A percentile compares a stretch with the other conserved stretches of the same genome.
Conservation (phyloP, 495 filamentous ascomycete species). For the Aspergillus conjunctus region DNA sequence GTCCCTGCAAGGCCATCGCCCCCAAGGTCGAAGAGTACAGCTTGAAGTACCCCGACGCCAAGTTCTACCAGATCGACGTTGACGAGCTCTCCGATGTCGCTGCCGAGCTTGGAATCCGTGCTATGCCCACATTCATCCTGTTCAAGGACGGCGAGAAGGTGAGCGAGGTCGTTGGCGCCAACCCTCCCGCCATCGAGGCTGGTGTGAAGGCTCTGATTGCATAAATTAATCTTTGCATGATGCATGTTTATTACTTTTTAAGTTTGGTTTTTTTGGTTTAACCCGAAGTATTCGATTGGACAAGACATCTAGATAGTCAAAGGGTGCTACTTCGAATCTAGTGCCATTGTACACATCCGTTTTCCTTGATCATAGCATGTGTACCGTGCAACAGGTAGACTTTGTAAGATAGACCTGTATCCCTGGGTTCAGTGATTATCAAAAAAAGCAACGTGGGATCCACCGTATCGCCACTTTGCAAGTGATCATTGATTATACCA, state of each 20-base stretch:
- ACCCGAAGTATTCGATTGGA: no score
- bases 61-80: slow-evolving; percentile 93
- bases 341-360: no score
- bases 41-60: slow-evolving; percentile 53
- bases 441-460: no score
- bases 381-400: no score
- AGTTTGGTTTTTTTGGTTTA: neutral
- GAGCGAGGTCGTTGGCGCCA: slow-evolving; percentile 79
- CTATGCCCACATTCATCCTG: slow-evolving; percentile 92
- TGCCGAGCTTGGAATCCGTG: slow-evolving; percentile 78
- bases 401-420: no score
- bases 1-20: slow-evolving; percentile 90
- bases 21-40: slow-evolving; percentile 69
- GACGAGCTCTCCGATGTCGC: slow-evolving; percentile 78
- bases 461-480: no score
- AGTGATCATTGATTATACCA: no score
- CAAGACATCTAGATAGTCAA: neutral
- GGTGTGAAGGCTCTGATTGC: slow-evolving; percentile 44
- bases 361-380: no score
- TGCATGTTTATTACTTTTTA: slow-evolving; percentile 14
- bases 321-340: no score
- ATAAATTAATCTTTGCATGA: slow-evolving; percentile 18
- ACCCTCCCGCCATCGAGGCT: slow-evolving; percentile 61
- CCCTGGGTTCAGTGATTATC: no score
- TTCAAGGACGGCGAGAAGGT: slow-evolving; percentile 77